Evolutionary conservation across 495 filamentous ascomycete species (phyloP).

Genomic region (Penicillium bovifimosum): DNA sequence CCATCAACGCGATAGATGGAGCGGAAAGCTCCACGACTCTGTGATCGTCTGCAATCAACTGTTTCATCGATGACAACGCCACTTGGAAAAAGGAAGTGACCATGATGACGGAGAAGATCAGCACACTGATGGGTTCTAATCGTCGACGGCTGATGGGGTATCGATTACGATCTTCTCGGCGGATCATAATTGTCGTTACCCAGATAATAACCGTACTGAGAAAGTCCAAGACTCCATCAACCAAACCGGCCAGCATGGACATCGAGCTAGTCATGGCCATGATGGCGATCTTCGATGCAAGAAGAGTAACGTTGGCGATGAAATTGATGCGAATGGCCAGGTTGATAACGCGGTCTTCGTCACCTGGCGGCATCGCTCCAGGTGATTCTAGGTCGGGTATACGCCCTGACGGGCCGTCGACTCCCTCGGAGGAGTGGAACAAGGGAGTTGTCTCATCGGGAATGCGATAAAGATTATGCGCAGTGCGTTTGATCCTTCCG

Average conservation of each 20-base stretch:
- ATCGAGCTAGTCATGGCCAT: constrained; percentile 75
- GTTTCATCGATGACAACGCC: constrained; percentile 61
- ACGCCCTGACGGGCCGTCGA: constrained; percentile 20
- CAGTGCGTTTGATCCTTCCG: constrained; percentile 66
- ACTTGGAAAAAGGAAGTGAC: constrained; percentile 87
- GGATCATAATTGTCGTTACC: constrained; percentile 71
- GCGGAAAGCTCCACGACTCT: constrained; percentile 63
- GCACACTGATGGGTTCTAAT: constrained; percentile 72
- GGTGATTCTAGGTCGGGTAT: constrained; percentile 36
- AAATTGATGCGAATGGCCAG: constrained; percentile 84
- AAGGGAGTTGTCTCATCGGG: constrained; percentile 66
- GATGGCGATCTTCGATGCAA: constrained; percentile 75
- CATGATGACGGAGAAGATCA: constrained; percentile 80
- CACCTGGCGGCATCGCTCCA: constrained; percentile 53
- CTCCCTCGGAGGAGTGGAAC: constrained; percentile 26
- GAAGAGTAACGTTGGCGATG: constrained; percentile 70
- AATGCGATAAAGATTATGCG: constrained; percentile 73
- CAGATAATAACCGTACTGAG: constrained; percentile 82
- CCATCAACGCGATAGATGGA: constrained; percentile 78
- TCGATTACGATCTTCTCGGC: constrained; percentile 66
- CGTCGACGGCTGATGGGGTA: constrained; percentile 77
- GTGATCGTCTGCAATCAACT: constrained; percentile 59
- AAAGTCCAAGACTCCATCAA: constrained; percentile 85
- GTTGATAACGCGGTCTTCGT: constrained; percentile 60
- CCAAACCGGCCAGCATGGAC: constrained; percentile 81